Percentiles rank a stretch among this genome's conserved stretches.
phyloP scores from a whole-genome alignment of 2,329 filamentous ascomycete genomes.

The Orbilia quercus region DNA sequence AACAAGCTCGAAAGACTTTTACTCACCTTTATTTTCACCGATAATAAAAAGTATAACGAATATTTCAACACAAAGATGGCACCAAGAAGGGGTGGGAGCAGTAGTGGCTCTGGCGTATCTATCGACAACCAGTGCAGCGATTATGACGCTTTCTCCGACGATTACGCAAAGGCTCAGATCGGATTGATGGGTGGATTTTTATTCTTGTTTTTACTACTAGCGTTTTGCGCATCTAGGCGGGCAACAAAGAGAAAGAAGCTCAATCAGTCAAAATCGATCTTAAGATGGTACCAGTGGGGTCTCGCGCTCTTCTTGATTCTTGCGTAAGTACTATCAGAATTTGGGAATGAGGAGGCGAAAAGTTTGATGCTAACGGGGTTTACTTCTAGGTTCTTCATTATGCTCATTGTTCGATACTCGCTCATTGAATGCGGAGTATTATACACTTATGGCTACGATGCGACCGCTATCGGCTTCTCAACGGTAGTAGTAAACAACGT shows the following conservation, averaged over 20 bases:
- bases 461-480: conserved; percentile 24
- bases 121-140: conserved; percentile 36
- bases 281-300: conserved; percentile 51
- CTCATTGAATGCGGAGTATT: conserved; percentile 32
- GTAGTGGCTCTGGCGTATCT: conserved; percentile 1
- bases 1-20: no score
- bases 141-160: conserved; percentile 22
- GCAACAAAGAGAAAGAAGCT: conserved; percentile 42
- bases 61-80: conserved; percentile 29
- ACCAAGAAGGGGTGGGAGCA: conserved; percentile 37
- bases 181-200: conserved; percentile 32
- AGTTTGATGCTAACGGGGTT: background rate
- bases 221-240: conserved; percentile 7
- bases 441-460: conserved; percentile 5
- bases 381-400: conserved; percentile 26
- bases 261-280: conserved; percentile 26
- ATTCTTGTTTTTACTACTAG: conserved; percentile 33
- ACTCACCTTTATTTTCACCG: background rate
- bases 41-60: background rate
- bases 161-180: conserved; percentile 38
- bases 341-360: background rate
- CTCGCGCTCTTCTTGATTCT: conserved; percentile 39
- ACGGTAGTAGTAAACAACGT: conserved; percentile 18
- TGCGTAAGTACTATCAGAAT: conserved; percentile 23
- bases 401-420: conserved; percentile 27